These are phyloP conservation scores for Xylariaceae sp. DNA, from an alignment of 2,329 filamentous ascomycete genomes.

Conservation along the genomic window DNA sequence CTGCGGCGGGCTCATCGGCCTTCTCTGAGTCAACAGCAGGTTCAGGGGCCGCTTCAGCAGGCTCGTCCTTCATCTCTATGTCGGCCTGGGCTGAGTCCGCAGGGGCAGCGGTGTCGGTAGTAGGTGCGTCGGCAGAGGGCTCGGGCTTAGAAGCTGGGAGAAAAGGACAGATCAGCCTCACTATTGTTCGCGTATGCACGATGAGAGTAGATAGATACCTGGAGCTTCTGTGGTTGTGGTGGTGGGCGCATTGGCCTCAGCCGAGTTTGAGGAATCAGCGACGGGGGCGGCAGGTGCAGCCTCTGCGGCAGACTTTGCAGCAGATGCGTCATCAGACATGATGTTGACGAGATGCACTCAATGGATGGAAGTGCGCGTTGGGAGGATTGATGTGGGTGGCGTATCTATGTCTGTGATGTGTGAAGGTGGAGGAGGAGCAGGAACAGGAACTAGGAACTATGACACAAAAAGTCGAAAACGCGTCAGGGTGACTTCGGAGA, in stretches of 20 bases:
- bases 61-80: conserved; percentile 29
- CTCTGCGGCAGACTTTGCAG: conserved; percentile 26
- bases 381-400: conserved; percentile 7
- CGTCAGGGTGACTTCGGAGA: conserved; percentile 27
- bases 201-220: too few species aligned
- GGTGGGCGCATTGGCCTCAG: conserved; percentile 19
- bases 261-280: conserved; percentile 20
- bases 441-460: conserved; percentile 6
- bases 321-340: conserved; percentile 30
- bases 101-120: conserved; percentile 22
- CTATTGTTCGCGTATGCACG: neutral
- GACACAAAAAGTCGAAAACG: conserved; percentile 23
- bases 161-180: conserved; percentile 6
- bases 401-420: conserved; percentile 5
- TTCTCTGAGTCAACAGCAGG: conserved; percentile 16
- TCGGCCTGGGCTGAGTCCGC: conserved; percentile 28
- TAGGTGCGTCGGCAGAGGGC: conserved; percentile 7
- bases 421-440: neutral
- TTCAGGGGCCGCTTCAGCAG: conserved; percentile 22
- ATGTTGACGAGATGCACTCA: conserved; percentile 13
- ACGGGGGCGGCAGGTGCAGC: conserved; percentile 20
- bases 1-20: conserved; percentile 2
- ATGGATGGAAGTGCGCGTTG: neutral
- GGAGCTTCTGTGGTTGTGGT: too few species aligned
- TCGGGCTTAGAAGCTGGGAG: conserved; percentile 11